Base-by-base conservation (phyloP, 805 yeast species). In the Phaffomyces antillensis region DNA sequence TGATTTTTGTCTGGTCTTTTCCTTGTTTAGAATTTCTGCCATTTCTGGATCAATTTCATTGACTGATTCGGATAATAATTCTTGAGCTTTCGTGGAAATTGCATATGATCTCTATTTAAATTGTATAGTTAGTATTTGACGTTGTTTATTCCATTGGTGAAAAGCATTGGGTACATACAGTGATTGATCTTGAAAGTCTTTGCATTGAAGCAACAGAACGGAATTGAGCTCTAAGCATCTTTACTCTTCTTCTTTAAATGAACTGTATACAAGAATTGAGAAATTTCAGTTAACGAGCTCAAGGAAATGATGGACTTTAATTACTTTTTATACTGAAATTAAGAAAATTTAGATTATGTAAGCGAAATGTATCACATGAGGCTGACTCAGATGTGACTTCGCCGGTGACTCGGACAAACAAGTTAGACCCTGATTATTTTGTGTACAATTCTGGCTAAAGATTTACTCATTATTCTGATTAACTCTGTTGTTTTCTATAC, bases 1-100 rank as follows among this genome's bases (percentile, higher is more conserved):
- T 68, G 86, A 89, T 67, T 80, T 83, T 75, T 93, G 99, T 75
- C 99, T 88, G 55, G 73, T 73, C 63, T 83, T 83, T 71, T 93
- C 99, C 64, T 82, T 84, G 58, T 74, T 69, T 60, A 85, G 76
- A 65, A 85, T 83, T 36, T 71, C 71, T 44, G 81, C 83, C 65
- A 85, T 84, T 63, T 83, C 90, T 37, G 93, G 93, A 66, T 86
- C 95, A 51, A 81, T 77, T 46, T 81, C 87, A 18, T 36, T 17
- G 23, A 46, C 49, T 8, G 46, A 16, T 31, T 43, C 43, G 10
- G 49, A 46, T 25, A 46, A 32, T 3, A 46, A 42, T 20, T 46
- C 46, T 39, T 46, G 49, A 20, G 46, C 36, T 42, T 40, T 46
- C 5, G 46, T 32, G 33, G 49, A 46, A 12, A 46, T 28, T 25